Conservation (phyloP, 164 flowering plant species). For the Macadamia tetraphylla region DNA sequence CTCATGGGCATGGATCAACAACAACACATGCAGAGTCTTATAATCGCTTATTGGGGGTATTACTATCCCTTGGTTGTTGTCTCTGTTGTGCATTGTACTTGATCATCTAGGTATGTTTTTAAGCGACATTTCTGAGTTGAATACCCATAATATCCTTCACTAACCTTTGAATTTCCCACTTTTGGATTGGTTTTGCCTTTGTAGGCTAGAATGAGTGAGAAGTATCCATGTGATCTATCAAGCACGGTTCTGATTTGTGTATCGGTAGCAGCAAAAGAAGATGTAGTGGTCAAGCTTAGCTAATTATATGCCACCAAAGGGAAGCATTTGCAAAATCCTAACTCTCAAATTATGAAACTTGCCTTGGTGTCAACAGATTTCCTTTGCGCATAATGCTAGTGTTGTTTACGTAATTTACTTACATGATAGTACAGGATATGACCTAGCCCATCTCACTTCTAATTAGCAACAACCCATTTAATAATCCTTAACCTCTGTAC, state of each 20-base stretch:
- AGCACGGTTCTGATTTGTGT: conserved; percentile 39
- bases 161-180: not conserved
- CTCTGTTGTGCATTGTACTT: conserved; percentile 34
- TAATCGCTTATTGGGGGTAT: conserved; percentile 28
- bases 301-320: too few relatives aligned
- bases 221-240: conserved; percentile 37
- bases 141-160: not conserved
- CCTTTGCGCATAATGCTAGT: too few relatives aligned
- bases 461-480: too few relatives aligned
- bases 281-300: too few relatives aligned
- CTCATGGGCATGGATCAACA: conserved; percentile 4
- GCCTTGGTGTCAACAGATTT: too few relatives aligned
- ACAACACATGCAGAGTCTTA: conserved; percentile 9
- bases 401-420: too few relatives aligned
- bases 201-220: conserved; percentile 26
- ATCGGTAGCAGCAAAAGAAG: conserved; percentile 8
- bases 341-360: too few relatives aligned
- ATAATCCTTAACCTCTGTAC: too few relatives aligned
- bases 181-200: conserved; percentile 14
- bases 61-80: conserved; percentile 28
- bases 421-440: too few relatives aligned
- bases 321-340: too few relatives aligned
- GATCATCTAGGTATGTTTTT: not conserved
- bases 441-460: too few relatives aligned
- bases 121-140: too few relatives aligned